Evolutionary conservation across 2,329 filamentous ascomycete species (phyloP).

Genomic region (Botrytis squamosa): DNA sequence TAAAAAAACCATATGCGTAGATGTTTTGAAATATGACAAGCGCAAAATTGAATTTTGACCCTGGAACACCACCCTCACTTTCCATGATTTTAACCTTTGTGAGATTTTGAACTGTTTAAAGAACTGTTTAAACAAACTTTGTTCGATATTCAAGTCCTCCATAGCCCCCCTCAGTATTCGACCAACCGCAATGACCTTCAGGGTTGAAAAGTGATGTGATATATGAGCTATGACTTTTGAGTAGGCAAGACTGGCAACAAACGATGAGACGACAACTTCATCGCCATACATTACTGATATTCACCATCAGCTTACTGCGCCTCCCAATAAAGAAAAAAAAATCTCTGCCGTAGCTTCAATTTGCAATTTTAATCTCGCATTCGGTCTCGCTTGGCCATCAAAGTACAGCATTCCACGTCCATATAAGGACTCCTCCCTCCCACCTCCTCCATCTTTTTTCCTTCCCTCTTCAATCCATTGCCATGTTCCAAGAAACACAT

Average conservation of each 20-base stretch:
- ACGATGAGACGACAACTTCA: not conserved
- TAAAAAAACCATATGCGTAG: not conserved
- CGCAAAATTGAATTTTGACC: not conserved
- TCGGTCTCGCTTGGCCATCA: not conserved
- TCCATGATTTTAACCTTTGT: not conserved
- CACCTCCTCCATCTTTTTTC: not conserved
- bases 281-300: not conserved
- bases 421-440: not conserved
- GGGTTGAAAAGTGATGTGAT: not conserved
- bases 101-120: not conserved
- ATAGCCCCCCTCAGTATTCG: not conserved
- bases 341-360: not conserved
- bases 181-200: not conserved
- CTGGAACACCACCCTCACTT: not conserved
- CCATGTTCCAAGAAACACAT: not conserved
- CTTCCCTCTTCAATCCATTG: constrained; percentile 1
- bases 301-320: not conserved
- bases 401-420: not conserved
- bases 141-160: rapidly evolving
- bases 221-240: not conserved
- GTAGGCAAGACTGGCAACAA: no score
- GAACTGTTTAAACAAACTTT: not conserved
- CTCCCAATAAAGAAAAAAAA: not conserved
- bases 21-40: not conserved
- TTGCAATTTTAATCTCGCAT: not conserved